These are phyloP conservation scores for Lactifluus pinguis DNA, from an alignment of 768 basidiomycete genomes.

Conservation along the genomic window DNA sequence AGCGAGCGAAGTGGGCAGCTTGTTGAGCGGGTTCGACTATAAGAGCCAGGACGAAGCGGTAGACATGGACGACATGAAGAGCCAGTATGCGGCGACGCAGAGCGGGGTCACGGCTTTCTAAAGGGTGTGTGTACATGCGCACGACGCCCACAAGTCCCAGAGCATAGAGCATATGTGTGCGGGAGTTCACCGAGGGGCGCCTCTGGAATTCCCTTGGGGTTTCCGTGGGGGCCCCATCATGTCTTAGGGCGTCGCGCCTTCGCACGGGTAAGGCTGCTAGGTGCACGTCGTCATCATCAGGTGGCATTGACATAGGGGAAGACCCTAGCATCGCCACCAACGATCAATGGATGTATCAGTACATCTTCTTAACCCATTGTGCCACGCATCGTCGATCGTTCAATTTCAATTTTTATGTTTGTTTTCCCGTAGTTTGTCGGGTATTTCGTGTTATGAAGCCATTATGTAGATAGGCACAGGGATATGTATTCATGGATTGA, in stretches of 20 bases:
- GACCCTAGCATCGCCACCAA: not conserved
- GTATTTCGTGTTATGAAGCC: not conserved
- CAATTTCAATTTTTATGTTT: not conserved
- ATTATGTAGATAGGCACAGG: not conserved
- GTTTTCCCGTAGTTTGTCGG: not conserved
- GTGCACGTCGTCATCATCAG: not conserved
- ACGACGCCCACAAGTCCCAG: conserved; percentile 1
- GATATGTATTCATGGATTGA: not conserved
- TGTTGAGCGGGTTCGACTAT: conserved; percentile 59
- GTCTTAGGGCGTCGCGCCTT: conserved; percentile 10
- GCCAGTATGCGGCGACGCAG: conserved; percentile 80
- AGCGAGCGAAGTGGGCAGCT: conserved; percentile 66
- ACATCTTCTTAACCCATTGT: not conserved
- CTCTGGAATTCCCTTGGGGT: not conserved
- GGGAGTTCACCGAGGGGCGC: not conserved
- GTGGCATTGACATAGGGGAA: not conserved
- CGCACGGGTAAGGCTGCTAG: not conserved
- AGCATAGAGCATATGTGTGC: not conserved
- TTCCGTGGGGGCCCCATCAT: not conserved
- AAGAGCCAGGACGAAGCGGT: conserved; percentile 82
- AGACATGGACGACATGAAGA: conserved; percentile 82
- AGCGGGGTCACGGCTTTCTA: conserved; percentile 81
- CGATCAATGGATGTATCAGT: not conserved
- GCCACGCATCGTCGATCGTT: not conserved
- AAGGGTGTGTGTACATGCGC: conserved; percentile 11